Conservation (phyloP, 2,329 filamentous ascomycete genomes). For the Periconia digitata region DNA sequence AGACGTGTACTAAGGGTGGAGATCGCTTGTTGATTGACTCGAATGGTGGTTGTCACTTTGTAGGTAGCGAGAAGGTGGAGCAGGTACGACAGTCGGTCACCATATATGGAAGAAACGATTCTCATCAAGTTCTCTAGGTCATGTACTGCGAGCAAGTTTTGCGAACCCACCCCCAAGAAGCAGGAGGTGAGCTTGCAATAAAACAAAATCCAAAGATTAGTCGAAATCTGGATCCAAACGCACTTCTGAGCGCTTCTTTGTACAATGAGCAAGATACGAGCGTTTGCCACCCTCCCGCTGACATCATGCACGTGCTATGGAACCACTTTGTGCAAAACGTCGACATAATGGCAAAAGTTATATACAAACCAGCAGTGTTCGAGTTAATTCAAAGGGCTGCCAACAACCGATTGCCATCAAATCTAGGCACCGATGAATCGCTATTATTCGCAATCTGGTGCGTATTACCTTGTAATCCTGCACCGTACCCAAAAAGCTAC, state of each 20-base stretch:
- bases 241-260: not conserved
- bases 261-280: not conserved
- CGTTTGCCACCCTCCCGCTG: not conserved
- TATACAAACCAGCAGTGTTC: slow-evolving; percentile 14
- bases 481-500: not conserved
- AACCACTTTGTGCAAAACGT: slow-evolving; percentile 4
- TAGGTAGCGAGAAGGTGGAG: not conserved
- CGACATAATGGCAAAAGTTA: slow-evolving; percentile 11
- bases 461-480: not conserved
- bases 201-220: not conserved
- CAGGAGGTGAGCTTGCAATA: not conserved
- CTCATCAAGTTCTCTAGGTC: not conserved
- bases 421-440: not conserved
- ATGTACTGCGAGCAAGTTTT: not conserved
- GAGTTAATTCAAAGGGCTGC: slow-evolving; percentile 3
- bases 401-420: not conserved
- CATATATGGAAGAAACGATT: not conserved
- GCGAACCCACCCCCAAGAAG: not conserved
- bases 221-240: not conserved
- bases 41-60: not conserved
- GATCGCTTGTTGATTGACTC: not conserved
- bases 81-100: not conserved
- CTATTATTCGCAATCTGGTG: slow-evolving; percentile 15
- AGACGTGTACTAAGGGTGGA: not conserved
- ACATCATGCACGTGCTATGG: slow-evolving; percentile 1